Conservation (phyloP, 441 rosid species). For the Theobroma grandiflorum region DNA sequence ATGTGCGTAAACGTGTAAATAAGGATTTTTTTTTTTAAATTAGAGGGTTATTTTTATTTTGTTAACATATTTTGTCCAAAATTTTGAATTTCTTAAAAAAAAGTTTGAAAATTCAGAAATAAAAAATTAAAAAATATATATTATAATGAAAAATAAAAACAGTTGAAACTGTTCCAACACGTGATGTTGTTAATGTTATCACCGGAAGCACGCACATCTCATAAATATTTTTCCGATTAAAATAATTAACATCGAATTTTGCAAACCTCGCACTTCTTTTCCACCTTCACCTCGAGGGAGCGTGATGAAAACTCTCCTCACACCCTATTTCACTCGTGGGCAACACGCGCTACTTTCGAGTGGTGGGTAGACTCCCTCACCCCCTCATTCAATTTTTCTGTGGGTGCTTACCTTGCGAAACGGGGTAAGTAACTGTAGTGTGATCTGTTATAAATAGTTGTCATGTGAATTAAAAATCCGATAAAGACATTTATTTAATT, state of each 20-base stretch:
- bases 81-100: too few species aligned
- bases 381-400: background rate
- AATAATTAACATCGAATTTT: background rate
- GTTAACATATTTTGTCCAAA: too few species aligned
- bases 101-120: too few species aligned
- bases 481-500: background rate
- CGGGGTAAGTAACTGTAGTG: background rate
- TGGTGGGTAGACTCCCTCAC: background rate
- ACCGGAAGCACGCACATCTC: conserved; percentile 11
- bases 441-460: conserved; percentile 13
- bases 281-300: background rate
- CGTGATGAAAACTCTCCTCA: background rate
- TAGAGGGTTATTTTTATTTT: too few species aligned
- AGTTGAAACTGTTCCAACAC: background rate
- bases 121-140: background rate
- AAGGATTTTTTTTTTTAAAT: too few species aligned
- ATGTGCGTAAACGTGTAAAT: too few species aligned
- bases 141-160: background rate
- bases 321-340: background rate
- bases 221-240: conserved; percentile 6
- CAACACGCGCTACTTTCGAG: background rate
- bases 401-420: background rate
- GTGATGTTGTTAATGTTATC: conserved; percentile 36
- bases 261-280: background rate
- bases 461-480: background rate